phyloP scores from a whole-genome alignment of 2,329 filamentous ascomycete species.

The Colletotrichum zoysiae region DNA sequence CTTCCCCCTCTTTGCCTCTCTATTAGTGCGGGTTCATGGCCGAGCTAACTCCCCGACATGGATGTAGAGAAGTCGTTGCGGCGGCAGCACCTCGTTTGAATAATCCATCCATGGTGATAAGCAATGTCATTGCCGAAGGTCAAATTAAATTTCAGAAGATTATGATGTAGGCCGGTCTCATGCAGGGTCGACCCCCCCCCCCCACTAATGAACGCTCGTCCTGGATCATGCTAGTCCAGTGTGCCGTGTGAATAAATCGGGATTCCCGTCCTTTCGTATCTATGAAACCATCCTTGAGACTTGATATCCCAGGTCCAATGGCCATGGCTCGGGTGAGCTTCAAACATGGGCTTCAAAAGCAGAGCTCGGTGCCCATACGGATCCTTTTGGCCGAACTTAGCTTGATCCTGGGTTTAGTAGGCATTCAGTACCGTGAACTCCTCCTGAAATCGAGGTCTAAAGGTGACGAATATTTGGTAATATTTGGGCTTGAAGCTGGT shows the following conservation, averaged over 20 bases:
- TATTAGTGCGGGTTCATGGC: neutral
- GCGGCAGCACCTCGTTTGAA: neutral
- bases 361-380: neutral
- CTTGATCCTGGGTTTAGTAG: neutral
- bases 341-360: neutral
- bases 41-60: neutral
- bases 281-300: neutral
- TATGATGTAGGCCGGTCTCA: neutral
- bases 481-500: neutral
- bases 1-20: neutral
- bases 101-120: too few relatives aligned
- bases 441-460: neutral
- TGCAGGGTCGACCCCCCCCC: neutral
- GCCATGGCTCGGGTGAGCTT: neutral
- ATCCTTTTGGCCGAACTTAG: neutral
- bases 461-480: neutral
- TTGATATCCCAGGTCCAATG: neutral
- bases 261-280: neutral
- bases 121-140: neutral
- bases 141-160: neutral
- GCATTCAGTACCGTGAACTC: neutral
- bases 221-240: neutral
- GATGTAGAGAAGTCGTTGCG: neutral
- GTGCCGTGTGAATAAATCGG: neutral
- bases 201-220: neutral